Evolutionary conservation across 2,329 filamentous ascomycete genomes (phyloP), one percentile per base, ranked within the genome.

Genomic region (Exserohilum turcica): DNA sequence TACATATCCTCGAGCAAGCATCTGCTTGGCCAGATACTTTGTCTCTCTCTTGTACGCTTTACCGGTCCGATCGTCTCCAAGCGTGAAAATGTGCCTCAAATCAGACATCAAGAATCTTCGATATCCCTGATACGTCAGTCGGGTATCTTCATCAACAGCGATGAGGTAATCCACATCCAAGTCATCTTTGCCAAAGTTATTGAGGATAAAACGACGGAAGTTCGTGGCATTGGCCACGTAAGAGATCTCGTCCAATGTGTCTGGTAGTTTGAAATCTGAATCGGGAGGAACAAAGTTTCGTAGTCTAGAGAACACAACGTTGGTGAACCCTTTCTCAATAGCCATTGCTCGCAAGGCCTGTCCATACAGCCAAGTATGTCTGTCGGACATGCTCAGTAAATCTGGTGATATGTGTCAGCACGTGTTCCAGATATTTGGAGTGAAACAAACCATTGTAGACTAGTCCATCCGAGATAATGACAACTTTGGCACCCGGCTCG

Each of bases 261-360:
- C 67, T 0, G 77, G 76, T 0, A 79, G 52, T 0, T 70, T 60
- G 2, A 79, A 70, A 5, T 78, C 63, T 31, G 29, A 8, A 1
- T n/a, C n/a, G n/a, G n/a, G n/a, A n/a, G n/a, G n/a, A n/a, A 82
- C 75, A 8, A 84, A 71, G 15, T 84, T 78, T n/a, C 75, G 73
- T 0, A 84, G 73, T 0, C 82, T 77, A 0, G 79, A 77, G 45
- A 84, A 51, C 2, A 12, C 33, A 6, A 55, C 79, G 65, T n/a
- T 57, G 60, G 54, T 79, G 79, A 50, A 43, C 6, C 36, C 46
- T 13, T 46, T 46, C 3, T 32, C 44, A 1, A 6, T 18, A 4
- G 1, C 70, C 74, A 43, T 81, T 68, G 70, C 19, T 10, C 49
- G 42, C 24, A 54, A 2, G 44, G 56, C 8, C 54, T 48, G 33